phyloP scores from a whole-genome alignment of 495 filamentous ascomycete genomes.

The Talaromyces liani region DNA sequence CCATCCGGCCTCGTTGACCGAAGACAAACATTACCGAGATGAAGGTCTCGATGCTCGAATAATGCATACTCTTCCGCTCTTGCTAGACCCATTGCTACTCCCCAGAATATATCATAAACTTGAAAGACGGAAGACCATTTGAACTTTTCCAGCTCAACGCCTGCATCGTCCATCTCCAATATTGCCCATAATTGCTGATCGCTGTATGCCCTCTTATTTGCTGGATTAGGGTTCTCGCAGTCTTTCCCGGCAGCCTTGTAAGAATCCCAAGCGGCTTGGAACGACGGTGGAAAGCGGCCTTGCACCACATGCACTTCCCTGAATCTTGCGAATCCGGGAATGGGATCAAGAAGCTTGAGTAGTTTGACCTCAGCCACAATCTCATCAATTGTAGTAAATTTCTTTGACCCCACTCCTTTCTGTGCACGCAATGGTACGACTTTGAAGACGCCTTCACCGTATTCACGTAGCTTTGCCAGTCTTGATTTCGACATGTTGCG shows the following conservation, averaged over 20 bases:
- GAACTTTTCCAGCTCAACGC: conserved; percentile 63
- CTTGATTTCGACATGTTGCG: conserved; percentile 35
- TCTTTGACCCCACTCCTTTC: conserved; percentile 37
- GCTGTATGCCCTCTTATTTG: conserved; percentile 47
- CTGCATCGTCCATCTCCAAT: conserved; percentile 83
- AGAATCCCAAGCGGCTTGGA: conserved; percentile 61
- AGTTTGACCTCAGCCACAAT: conserved; percentile 64
- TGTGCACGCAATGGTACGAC: conserved; percentile 40
- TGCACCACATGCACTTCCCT: conserved; percentile 66
- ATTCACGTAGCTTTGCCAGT: conserved; percentile 28
- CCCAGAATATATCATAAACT: conserved; percentile 82
- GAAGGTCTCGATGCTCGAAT: conserved; percentile 89
- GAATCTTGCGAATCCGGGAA: conserved; percentile 91
- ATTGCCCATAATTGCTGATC: conserved; percentile 70
- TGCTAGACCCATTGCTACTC: conserved; percentile 66
- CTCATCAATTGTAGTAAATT: conserved; percentile 42
- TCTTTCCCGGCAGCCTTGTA: conserved; percentile 52
- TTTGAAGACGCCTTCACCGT: conserved; percentile 43
- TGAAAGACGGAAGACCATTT: conserved; percentile 47
- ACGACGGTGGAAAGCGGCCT: conserved; percentile 55
- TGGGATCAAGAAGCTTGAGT: conserved; percentile 64
- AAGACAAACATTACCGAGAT: conserved; percentile 83
- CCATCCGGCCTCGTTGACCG: conserved; percentile 30
- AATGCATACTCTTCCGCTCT: conserved; percentile 62
- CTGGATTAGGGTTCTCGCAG: conserved; percentile 58